Conservation (phyloP, 1,284 basidiomycete genomes). For the Trichosporon faecale region DNA sequence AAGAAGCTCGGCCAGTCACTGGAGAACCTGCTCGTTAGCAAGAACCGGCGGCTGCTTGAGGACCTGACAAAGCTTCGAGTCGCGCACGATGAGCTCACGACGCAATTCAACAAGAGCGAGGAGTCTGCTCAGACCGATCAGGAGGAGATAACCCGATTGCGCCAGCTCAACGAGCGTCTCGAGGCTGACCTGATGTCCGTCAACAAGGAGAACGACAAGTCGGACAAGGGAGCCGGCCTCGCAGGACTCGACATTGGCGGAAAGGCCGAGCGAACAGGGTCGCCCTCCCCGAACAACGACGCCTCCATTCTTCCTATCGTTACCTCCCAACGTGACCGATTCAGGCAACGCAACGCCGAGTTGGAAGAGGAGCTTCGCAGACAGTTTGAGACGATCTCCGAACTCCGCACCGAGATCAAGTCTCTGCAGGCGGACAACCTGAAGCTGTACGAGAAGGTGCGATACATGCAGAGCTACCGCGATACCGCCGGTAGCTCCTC, state of each 20-base stretch:
- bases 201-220: constrained; percentile 53
- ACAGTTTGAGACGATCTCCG: constrained; percentile 89
- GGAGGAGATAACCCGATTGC: constrained; percentile 72
- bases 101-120: constrained; percentile 61
- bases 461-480: constrained; percentile 91
- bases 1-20: constrained; percentile 72
- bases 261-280: constrained; percentile 33
- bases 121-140: constrained; percentile 62
- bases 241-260: constrained; percentile 69
- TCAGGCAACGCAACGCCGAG: constrained; percentile 91
- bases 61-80: constrained; percentile 88
- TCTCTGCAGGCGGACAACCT: constrained; percentile 85
- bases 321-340: constrained; percentile 91
- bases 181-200: constrained; percentile 85
- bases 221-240: constrained; percentile 54
- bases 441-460: constrained; percentile 92
- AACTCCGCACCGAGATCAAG: constrained; percentile 82
- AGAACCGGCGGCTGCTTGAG: constrained; percentile 91
- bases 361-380: constrained; percentile 95
- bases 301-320: constrained; percentile 93
- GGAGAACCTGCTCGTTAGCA: constrained; percentile 83
- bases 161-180: constrained; percentile 75
- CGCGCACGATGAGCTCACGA: constrained; percentile 72
- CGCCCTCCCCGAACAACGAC: constrained; percentile 67
- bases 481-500: constrained; percentile 56